Evolutionary conservation across 1,139 yeast genomes (phyloP), one percentile per base, ranked within the genome.

Genomic region (Candida pseudoviswanathii): DNA sequence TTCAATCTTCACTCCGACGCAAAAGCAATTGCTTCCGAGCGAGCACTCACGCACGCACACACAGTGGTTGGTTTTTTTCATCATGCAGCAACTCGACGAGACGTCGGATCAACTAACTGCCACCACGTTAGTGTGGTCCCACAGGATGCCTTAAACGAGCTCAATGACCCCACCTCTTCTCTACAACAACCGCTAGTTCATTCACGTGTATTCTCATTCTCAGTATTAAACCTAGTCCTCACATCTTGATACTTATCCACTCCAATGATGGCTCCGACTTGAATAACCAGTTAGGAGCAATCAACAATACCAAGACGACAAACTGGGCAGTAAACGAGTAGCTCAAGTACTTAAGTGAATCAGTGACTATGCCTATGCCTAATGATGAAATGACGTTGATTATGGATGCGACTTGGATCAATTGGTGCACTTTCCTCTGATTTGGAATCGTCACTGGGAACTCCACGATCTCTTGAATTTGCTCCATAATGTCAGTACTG

Each of bases 401-500:
- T 22, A 50, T 39, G 9, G 55, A 45, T 10, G 54, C 49, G 5
- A 10, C 33, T 24, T 43, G 32, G n/a, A 54, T 52, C 7, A 56
- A 39, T 9, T 30, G 25, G 32, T 54, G 54, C 9, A 54, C 56
- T 36, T 41, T 36, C 21, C 30, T 45, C 44, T 56, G 59, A 45
- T 56, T 56, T 32, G 58, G 58, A 21, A 56, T 55, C 3, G 58
- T 55, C 8, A 56, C 52, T 38, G 59, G 59, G 32, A 56, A 56
- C 30, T 56, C 59, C 10, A 56, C 22, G 11, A 36, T 34, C 41
- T 48, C 45, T 33, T 40, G 29, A 34, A 49, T 34, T 32, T 46
- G 39, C 21, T 51, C 51, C 54, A 51, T 51, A 11, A 21, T 37
- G 5, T 16, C n/a, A n/a, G n/a, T n/a, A n/a, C n/a, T n/a, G n/a